Conservation (phyloP, 2,329 filamentous ascomycete species). For the Claviceps sp. region DNA sequence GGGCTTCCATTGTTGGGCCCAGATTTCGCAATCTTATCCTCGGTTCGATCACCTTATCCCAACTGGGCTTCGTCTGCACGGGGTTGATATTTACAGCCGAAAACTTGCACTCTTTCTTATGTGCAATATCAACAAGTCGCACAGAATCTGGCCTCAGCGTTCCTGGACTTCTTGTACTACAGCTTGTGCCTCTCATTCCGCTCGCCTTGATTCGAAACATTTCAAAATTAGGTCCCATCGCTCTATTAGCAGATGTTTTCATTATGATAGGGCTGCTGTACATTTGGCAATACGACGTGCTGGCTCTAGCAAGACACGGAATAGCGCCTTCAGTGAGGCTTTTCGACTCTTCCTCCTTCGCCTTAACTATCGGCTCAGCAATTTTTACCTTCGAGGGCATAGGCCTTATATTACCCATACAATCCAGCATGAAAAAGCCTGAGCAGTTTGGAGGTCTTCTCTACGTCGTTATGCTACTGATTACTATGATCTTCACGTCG, state of each 20-base stretch:
- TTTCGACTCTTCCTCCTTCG: constrained; percentile 57
- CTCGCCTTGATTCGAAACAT: constrained; percentile 61
- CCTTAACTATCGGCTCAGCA: constrained; percentile 57
- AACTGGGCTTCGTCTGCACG: constrained; percentile 66
- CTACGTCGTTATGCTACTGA: constrained; percentile 56
- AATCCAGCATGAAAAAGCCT: constrained; percentile 60
- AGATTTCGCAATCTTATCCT: constrained; percentile 53
- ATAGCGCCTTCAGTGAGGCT: constrained; percentile 47
- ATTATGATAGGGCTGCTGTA: constrained; percentile 58
- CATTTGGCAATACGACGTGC: constrained; percentile 60
- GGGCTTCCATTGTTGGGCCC: constrained; percentile 49
- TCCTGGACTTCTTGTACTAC: constrained; percentile 47
- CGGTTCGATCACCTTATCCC: constrained; percentile 57
- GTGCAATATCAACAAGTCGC: constrained; percentile 41
- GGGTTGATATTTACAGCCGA: constrained; percentile 68
- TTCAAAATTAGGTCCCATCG: constrained; percentile 56
- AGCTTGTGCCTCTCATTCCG: constrained; percentile 51
- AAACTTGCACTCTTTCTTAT: constrained; percentile 54
- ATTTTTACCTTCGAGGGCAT: constrained; percentile 74
- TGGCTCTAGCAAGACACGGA: constrained; percentile 39
- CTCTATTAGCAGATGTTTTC: constrained; percentile 57
- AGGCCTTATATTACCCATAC: constrained; percentile 62
- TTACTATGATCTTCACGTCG: constrained; percentile 59
- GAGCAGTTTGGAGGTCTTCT: constrained; percentile 54
- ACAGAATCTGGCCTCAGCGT: constrained; percentile 38